phyloP scores from a whole-genome alignment of 139 green algal genomes.

The Tetraselmis chui region DNA sequence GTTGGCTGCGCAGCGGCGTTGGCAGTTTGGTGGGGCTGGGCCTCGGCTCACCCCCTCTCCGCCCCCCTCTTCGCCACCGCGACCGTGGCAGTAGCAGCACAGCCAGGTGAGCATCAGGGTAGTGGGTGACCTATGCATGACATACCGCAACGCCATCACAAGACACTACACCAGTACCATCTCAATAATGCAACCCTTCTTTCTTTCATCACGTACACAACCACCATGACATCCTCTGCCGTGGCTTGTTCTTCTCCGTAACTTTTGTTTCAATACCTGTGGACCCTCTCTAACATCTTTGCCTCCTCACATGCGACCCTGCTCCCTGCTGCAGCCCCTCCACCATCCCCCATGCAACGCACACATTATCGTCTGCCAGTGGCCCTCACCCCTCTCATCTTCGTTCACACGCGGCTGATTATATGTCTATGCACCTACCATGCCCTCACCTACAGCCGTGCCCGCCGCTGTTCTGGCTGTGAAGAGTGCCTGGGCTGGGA shows the following conservation, averaged over 20 bases:
- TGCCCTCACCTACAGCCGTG: background rate
- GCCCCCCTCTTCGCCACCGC: background rate
- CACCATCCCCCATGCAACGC: background rate
- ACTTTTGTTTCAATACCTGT: too few species aligned
- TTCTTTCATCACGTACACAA: background rate
- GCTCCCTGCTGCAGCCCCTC: too few species aligned
- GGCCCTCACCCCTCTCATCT: background rate
- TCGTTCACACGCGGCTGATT: background rate
- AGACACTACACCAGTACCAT: background rate
- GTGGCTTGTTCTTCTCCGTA: too few species aligned
- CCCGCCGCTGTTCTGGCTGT: constrained; percentile 7
- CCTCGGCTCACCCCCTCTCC: background rate
- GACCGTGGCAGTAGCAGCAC: background rate
- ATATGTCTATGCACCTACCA: background rate
- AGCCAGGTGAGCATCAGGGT: background rate
- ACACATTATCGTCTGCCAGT: background rate
- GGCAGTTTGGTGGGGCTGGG: background rate
- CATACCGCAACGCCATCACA: background rate
- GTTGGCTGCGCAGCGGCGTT: background rate
- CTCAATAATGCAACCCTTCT: background rate
- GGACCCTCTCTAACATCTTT: background rate
- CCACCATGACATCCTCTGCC: too few species aligned
- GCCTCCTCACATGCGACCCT: too few species aligned
- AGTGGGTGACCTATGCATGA: background rate
- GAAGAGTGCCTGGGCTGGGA: constrained; percentile 68